phyloP scores from a whole-genome alignment of 345 rosid genomes.

The Pugionium cornutum region DNA sequence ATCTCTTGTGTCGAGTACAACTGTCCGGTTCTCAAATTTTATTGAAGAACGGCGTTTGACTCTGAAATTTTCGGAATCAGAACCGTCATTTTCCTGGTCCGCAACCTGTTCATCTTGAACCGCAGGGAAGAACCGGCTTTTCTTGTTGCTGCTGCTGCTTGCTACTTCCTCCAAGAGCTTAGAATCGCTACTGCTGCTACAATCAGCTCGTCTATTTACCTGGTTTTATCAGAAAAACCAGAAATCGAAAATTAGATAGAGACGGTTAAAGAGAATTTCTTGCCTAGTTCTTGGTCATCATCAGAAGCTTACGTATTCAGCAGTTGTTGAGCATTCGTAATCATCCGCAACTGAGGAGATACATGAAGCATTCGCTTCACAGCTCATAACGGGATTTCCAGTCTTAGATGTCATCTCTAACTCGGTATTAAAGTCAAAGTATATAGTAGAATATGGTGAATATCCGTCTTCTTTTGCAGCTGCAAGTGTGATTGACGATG shows the following conservation, averaged over 20 bases:
- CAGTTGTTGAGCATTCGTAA: slow-evolving; percentile 42
- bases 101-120: slow-evolving; percentile 43
- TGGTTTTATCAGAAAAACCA: slow-evolving; percentile 34
- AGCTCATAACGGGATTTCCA: slow-evolving; percentile 27
- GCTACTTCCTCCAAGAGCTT: slow-evolving; percentile 45
- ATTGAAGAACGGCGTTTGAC: slow-evolving; percentile 84
- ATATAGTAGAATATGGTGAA: slow-evolving; percentile 65
- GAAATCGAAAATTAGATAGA: neutral
- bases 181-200: slow-evolving; percentile 45
- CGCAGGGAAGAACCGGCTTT: slow-evolving; percentile 39
- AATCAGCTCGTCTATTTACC: slow-evolving; percentile 50
- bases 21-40: slow-evolving; percentile 62
- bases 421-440: slow-evolving; percentile 39
- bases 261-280: neutral
- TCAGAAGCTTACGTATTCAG: slow-evolving; percentile 56
- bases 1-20: slow-evolving; percentile 46
- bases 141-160: slow-evolving; percentile 39
- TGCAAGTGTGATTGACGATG: slow-evolving; percentile 44
- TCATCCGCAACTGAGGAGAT: slow-evolving; percentile 47
- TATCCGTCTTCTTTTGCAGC: slow-evolving; percentile 57
- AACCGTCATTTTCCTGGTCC: slow-evolving; percentile 73
- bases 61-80: slow-evolving; percentile 80
- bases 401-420: slow-evolving; percentile 15
- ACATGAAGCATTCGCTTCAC: slow-evolving; percentile 53
- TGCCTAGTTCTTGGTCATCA: too few species aligned